Percentiles rank a stretch among this genome's conserved stretches.
These are phyloP conservation scores for Rubia tinctorum DNA, from an alignment of 305 asterid genomes.

Conservation along the genomic window DNA sequence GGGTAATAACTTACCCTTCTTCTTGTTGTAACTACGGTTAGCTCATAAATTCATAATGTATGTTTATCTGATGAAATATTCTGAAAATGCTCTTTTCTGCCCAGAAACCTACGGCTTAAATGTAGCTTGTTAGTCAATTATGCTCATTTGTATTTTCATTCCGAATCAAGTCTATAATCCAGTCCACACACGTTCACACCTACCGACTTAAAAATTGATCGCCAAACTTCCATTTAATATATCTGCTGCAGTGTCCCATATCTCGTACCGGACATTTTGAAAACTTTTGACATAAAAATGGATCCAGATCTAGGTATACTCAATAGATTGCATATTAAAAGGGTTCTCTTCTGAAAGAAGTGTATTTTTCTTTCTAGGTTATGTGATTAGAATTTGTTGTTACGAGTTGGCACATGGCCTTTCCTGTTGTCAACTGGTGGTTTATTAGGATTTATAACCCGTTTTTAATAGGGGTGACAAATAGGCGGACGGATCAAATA, in stretches of 20 bases:
- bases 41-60: conserved; percentile 22
- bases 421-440: too few species aligned
- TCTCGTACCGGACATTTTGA: too few species aligned
- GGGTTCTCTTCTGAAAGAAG: too few species aligned
- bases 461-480: too few species aligned
- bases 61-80: conserved; percentile 14
- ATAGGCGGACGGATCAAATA: too few species aligned
- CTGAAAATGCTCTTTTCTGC: conserved; percentile 8
- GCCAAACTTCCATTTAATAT: neutral
- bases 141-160: neutral
- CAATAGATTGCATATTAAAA: too few species aligned
- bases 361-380: too few species aligned
- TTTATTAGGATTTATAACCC: too few species aligned
- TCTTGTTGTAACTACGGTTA: conserved; percentile 3
- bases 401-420: too few species aligned
- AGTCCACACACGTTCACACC: neutral
- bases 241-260: neutral
- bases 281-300: too few species aligned
- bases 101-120: conserved; percentile 7
- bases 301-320: too few species aligned
- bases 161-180: neutral
- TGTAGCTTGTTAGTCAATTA: neutral
- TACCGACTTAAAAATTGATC: neutral
- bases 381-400: too few species aligned
- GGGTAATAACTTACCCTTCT: conserved; percentile 16